Evolutionary conservation across 2,329 filamentous ascomycete genomes (phyloP).

Genomic region (Fusarium azukiicola): DNA sequence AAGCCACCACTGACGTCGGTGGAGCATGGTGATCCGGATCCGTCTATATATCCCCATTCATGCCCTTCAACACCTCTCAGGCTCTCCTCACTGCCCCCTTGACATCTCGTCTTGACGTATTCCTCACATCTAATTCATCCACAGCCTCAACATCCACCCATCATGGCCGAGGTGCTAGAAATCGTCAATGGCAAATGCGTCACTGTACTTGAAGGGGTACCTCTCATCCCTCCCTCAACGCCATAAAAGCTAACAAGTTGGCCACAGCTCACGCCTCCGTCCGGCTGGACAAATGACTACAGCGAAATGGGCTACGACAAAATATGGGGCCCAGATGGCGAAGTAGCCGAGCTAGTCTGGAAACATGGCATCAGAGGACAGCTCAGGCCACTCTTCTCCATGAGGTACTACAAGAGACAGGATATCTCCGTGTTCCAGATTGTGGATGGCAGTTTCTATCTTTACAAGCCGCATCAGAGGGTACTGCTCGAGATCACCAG

Average conservation of each 20-base stretch:
- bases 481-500: background rate
- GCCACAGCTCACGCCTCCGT: background rate
- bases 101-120: background rate
- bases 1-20: background rate
- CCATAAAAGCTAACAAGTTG: background rate
- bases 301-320: background rate
- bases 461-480: background rate
- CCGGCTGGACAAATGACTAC: background rate
- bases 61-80: background rate
- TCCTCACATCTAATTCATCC: background rate
- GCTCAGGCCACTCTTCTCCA: background rate
- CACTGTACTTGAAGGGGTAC: background rate
- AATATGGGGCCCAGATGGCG: background rate
- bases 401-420: background rate
- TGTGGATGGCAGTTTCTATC: background rate
- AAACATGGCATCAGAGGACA: background rate
- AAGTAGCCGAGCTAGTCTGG: background rate
- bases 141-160: background rate
- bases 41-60: background rate
- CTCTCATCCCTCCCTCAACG: background rate
- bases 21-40: background rate
- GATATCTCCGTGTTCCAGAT: background rate
- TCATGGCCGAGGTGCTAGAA: background rate
- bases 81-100: background rate
- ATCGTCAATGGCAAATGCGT: background rate